phyloP scores from a whole-genome alignment of 2,329 filamentous ascomycete species.

The Trichoderma koningii region DNA sequence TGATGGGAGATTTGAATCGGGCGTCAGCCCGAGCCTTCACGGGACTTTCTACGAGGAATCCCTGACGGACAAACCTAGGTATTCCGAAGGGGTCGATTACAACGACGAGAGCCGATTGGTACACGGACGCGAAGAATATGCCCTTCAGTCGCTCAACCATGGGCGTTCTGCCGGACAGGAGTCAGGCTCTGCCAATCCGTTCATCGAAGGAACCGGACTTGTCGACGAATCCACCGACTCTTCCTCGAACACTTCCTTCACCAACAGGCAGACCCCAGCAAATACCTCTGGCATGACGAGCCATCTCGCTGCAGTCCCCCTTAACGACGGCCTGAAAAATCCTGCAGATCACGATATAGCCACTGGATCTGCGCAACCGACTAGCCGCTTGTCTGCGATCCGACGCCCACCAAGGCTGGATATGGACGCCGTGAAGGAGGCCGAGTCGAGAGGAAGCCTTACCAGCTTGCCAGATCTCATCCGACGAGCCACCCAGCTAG shows the following conservation, averaged over 20 bases:
- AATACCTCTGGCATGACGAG: constrained; percentile 29
- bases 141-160: constrained; percentile 1
- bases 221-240: constrained; percentile 48
- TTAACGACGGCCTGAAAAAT: constrained; percentile 54
- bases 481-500: constrained; percentile 79
- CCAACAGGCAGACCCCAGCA: constrained; percentile 30
- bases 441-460: constrained; percentile 82
- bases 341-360: constrained; percentile 40
- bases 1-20: constrained; percentile 59
- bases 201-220: constrained; percentile 38
- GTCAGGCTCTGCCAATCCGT: constrained; percentile 9
- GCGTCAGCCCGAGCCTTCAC: constrained; percentile 47
- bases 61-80: constrained; percentile 48
- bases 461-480: constrained; percentile 94
- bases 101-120: constrained; percentile 18
- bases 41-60: constrained; percentile 55
- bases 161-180: not conserved
- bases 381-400: constrained; percentile 56
- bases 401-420: constrained; percentile 73
- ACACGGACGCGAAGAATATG: constrained; percentile 2
- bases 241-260: constrained; percentile 48
- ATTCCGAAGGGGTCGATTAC: constrained; percentile 31
- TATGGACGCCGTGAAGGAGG: constrained; percentile 77
- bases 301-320: constrained; percentile 41
- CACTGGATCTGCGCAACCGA: constrained; percentile 36